These are phyloP conservation scores for Neurospora sublineolata DNA, from an alignment of 495 filamentous ascomycete genomes.

Conservation along the genomic window DNA sequence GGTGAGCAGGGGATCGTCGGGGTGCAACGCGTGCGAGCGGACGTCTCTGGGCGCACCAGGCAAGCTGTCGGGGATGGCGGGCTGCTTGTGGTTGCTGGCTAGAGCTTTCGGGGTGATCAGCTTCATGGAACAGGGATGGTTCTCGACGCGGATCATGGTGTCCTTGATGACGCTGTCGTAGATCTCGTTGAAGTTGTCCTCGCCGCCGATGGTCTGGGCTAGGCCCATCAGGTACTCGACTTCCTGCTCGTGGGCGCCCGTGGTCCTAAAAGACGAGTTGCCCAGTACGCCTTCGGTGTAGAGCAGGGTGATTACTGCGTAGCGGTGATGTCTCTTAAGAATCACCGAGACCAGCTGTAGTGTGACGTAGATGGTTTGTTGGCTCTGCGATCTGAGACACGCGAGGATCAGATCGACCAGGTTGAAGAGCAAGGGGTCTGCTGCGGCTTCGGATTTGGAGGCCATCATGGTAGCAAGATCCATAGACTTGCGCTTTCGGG, in stretches of 20 bases:
- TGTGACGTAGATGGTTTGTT: slow-evolving; percentile 80
- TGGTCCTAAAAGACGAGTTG: slow-evolving; percentile 46
- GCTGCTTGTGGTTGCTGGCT: slow-evolving; percentile 38
- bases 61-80: slow-evolving; percentile 37
- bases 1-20: slow-evolving; percentile 66
- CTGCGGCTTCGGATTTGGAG: slow-evolving; percentile 52
- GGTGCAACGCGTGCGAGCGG: slow-evolving; percentile 47
- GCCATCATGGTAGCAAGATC: slow-evolving; percentile 70
- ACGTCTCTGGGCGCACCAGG: slow-evolving; percentile 44
- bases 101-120: slow-evolving; percentile 44
- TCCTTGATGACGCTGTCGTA: slow-evolving; percentile 81
- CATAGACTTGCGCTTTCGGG: slow-evolving; percentile 76
- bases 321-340: slow-evolving; percentile 74
- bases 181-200: slow-evolving; percentile 60
- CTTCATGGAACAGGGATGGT: slow-evolving; percentile 58
- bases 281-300: slow-evolving; percentile 46
- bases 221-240: slow-evolving; percentile 62
- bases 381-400: slow-evolving; percentile 71
- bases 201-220: slow-evolving; percentile 58
- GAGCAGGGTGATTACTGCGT: slow-evolving; percentile 66
- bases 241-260: slow-evolving; percentile 72
- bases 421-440: slow-evolving; percentile 83
- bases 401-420: slow-evolving; percentile 81
- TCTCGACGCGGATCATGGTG: slow-evolving; percentile 63
- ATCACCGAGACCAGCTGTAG: slow-evolving; percentile 75